Conservation (phyloP, 352 stramenopile genomes). For the Blastocystis hominis region DNA sequence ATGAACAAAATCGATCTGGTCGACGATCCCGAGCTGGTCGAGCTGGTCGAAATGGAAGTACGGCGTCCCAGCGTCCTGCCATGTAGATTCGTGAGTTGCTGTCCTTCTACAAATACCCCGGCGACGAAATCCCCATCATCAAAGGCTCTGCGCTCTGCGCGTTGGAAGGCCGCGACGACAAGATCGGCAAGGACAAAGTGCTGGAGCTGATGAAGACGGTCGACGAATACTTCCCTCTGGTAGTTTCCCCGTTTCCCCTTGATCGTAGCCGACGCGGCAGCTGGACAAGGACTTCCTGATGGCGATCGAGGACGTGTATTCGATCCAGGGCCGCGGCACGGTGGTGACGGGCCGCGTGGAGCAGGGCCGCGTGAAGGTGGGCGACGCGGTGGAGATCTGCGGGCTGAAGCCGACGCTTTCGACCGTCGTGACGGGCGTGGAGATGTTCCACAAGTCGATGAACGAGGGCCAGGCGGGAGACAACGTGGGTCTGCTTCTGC, state of each 20-base stretch:
- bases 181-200: conserved; percentile 75
- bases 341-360: conserved; percentile 88
- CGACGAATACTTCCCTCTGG: conserved; percentile 67
- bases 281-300: conserved; percentile 92
- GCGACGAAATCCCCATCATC: conserved; percentile 85
- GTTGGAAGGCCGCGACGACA: conserved; percentile 76
- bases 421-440: conserved; percentile 66
- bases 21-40: conserved; percentile 81
- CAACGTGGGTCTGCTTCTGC: conserved; percentile 84
- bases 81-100: conserved; percentile 76
- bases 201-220: conserved; percentile 83
- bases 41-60: conserved; percentile 83
- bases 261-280: conserved; percentile 69
- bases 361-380: conserved; percentile 73
- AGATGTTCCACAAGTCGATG: conserved; percentile 92
- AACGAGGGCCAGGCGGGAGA: conserved; percentile 83
- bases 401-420: conserved; percentile 60
- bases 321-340: conserved; percentile 87
- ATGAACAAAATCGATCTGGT: conserved; percentile 91
- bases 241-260: conserved; percentile 68
- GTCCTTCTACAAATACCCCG: conserved; percentile 84
- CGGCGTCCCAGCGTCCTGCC: background rate
- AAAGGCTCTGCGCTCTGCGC: conserved; percentile 80
- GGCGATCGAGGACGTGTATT: conserved; percentile 90
- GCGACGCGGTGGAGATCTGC: conserved; percentile 76